phyloP scores from a whole-genome alignment of 495 filamentous ascomycete species.

The Trichoderma erinaceum region DNA sequence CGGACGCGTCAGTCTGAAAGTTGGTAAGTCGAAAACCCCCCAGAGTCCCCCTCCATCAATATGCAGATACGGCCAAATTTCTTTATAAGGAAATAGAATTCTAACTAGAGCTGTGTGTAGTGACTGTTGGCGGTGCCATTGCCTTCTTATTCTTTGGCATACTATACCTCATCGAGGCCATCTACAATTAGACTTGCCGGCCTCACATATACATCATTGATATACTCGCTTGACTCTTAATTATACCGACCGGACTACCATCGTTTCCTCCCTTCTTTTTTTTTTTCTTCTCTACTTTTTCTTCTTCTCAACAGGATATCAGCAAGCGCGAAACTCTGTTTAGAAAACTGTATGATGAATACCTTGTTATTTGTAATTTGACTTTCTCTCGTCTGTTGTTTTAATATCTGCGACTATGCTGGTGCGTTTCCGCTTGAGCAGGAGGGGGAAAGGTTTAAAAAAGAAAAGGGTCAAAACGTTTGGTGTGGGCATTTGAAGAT shows the following conservation, averaged over 20 bases:
- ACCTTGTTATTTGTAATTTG: neutral
- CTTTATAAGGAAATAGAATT: neutral
- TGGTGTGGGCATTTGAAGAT: neutral
- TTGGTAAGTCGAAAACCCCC: constrained; percentile 62
- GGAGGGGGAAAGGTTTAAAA: neutral
- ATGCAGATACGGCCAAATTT: neutral
- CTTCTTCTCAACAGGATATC: constrained; percentile 10
- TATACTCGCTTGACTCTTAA: neutral
- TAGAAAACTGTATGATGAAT: constrained; percentile 9
- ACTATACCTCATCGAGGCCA: constrained; percentile 81
- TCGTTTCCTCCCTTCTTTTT: neutral
- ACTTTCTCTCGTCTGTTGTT: neutral
- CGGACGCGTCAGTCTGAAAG: constrained; percentile 87
- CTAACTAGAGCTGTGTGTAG: constrained; percentile 37
- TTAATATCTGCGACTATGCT: neutral
- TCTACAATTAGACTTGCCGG: constrained; percentile 45
- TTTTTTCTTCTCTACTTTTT: neutral
- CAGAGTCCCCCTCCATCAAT: neutral
- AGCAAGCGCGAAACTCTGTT: constrained; percentile 10
- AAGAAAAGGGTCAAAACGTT: neutral
- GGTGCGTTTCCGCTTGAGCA: neutral
- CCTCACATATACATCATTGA: neutral
- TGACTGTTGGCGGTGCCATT: constrained; percentile 88
- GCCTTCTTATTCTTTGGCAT: constrained; percentile 87
- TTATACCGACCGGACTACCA: neutral